Base-by-base conservation (phyloP, 257 asterid species). In the Solanum clarkiae region DNA sequence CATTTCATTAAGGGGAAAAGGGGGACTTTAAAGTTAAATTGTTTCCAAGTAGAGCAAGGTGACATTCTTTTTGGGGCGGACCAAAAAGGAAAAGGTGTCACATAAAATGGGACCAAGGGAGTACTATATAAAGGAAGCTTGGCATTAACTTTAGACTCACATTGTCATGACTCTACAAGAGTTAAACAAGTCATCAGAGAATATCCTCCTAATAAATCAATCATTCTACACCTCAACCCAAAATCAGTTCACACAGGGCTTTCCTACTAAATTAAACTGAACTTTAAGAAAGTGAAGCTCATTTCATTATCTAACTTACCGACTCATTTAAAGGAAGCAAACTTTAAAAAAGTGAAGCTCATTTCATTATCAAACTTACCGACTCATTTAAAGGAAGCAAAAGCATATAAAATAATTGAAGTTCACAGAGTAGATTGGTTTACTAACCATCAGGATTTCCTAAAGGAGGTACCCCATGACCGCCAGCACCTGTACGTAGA, bases 401-500 rank as follows among this genome's bases (percentile, higher is more conserved):
- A 53, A 53, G 5, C 65, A 79, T 77, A 51, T 32, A 53, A 79
- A 26, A 53, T 79, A 17, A 51, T 14, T 77, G 63, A 53, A 79
- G 54, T 79, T 77, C 13, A 44, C 11, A 51, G 60, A 79, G 53
- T 70, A 69, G 45, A 8, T 53, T 80, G 22, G 80, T 75, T 29
- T 80, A 89, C 97, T 89, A 90, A 96, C 99, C 98, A 89, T 96
- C 98, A 56, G 94, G 92, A 89, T 90, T 94, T 88, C 94, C 98
- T 56, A 93, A 86, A 84, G 98, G 98, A 72, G 98, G 97, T 88
- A 93, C 96, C 71, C 98, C 98, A 88, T 92, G 98, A 84, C 98
- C 99, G 22, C 97, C 98, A 68, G 94, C 95, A 88, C 99, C 98
- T 85, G 88, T 90, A 83, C 94, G 94, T 83, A 94, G 98, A 88